These are phyloP conservation scores for Allium cepa DNA, from an alignment of 106 monocot species.

Conservation along the genomic window DNA sequence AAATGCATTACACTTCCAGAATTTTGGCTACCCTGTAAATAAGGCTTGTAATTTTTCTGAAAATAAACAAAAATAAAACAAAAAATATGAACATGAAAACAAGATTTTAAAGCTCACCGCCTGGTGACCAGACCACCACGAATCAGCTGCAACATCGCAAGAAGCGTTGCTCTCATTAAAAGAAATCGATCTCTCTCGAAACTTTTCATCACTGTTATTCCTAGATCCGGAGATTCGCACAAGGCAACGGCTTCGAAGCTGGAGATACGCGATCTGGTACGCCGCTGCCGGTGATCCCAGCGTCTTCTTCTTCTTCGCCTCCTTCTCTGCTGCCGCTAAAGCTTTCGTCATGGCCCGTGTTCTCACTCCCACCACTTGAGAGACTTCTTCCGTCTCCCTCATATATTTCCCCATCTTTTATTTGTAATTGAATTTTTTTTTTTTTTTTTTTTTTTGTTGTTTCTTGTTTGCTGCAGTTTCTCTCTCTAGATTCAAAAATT, in stretches of 20 bases:
- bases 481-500: neutral
- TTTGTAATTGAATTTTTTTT: neutral
- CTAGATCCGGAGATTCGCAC: neutral
- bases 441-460: neutral
- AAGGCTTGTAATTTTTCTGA: neutral
- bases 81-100: neutral
- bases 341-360: conserved; percentile 22
- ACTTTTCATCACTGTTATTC: neutral
- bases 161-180: conserved; percentile 11
- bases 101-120: neutral
- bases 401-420: no score
- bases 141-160: neutral
- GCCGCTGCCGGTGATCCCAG: conserved; percentile 2
- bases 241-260: conserved; percentile 14
- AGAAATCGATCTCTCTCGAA: conserved; percentile 5
- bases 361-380: conserved; percentile 17
- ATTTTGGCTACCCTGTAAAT: neutral
- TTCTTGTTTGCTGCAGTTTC: no score
- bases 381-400: neutral
- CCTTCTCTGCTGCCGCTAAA: conserved; percentile 6
- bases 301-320: conserved; percentile 1
- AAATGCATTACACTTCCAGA: neutral
- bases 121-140: no score
- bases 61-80: neutral
- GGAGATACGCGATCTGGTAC: conserved; percentile 13